Base-by-base conservation (phyloP, 108 stramenopile species). In the Skeletonema marinoi region DNA sequence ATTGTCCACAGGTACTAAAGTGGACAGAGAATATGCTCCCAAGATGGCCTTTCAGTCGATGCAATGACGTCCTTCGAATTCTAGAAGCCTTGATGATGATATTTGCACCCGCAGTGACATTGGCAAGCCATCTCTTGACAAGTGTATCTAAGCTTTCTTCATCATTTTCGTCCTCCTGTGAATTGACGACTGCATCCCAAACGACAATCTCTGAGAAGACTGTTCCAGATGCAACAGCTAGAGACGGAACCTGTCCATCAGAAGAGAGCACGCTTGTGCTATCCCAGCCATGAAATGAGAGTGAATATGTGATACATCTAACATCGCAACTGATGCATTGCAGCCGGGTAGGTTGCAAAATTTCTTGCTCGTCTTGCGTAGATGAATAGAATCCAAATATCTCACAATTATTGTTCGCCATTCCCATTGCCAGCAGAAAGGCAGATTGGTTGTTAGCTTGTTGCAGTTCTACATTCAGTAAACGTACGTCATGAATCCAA, bases 401-500 rank as follows among this genome's bases (percentile, higher is more conserved):
- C 62, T 92, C 87, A 62, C 83, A 68, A 32, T 60, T 67, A 46
- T 92, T 89, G 32, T 85, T 70, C 11, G 84, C 63, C 74, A 75
- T 79, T 58, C 74, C 88, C 60, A 86, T 48, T n/a, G 87, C 88
- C 13, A 89, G 33, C 1, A 80, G 75, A 51, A 89, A 77, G 0
- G 75, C 48, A 56, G 56, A 42, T 32, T 19, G 75, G 72, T 32
- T 60, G 44, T 65, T 41, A 14, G 30, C 1, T 19, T 51, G 41
- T 29, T 5, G 32, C 36, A 12, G 12, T 35, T 54, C 62, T 35
- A 70, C 6, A 58, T 80, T 39, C 0, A 88, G 50, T 25, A 84
- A 56, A 35, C 83, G 63, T 29, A 84, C 80, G 70, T 88, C 84
- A 78, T 87, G 88, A 17, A 92, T 85, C 88, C 87, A 92, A 81